A percentile compares a stretch with the other conserved stretches of the same genome.
Evolutionary conservation across 139 green algal species (phyloP).

Genomic region (Yamagishiella unicocca): DNA sequence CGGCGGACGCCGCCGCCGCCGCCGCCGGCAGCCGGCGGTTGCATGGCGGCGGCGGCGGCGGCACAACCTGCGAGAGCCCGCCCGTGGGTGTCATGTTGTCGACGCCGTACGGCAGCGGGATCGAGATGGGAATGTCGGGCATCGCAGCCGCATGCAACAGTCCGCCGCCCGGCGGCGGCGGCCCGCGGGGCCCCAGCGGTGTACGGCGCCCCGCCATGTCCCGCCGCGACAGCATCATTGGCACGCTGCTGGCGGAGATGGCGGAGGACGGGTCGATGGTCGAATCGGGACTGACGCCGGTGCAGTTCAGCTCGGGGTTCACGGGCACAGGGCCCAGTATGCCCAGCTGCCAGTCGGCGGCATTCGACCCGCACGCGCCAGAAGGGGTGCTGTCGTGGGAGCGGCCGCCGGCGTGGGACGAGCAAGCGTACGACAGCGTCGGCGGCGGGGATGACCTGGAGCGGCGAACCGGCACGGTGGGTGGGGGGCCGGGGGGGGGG

Average conservation of each 20-base stretch:
- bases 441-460: not conserved
- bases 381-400: slow-evolving; percentile 24
- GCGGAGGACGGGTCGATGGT: not conserved
- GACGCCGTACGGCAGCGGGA: too few species aligned
- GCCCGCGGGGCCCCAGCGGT: not conserved
- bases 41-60: not conserved
- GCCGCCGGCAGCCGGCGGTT: not conserved
- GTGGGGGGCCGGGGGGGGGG: not conserved
- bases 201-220: not conserved
- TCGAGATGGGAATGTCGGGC: too few species aligned
- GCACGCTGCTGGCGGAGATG: slow-evolving; percentile 7
- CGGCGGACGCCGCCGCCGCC: not conserved
- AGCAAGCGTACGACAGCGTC: not conserved
- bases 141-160: not conserved
- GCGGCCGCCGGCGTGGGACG: not conserved
- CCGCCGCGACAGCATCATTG: slow-evolving; percentile 13
- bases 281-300: not conserved
- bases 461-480: not conserved
- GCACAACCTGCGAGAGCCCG: too few species aligned
- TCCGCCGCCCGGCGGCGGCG: not conserved
- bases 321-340: too few species aligned
- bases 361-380: slow-evolving; percentile 20
- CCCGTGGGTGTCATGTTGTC: too few species aligned
- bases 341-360: not conserved
- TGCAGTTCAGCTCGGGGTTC: not conserved